Evolutionary conservation across 176 grass and related monocot genomes (phyloP).

Genomic region (Elymus sibiricus): DNA sequence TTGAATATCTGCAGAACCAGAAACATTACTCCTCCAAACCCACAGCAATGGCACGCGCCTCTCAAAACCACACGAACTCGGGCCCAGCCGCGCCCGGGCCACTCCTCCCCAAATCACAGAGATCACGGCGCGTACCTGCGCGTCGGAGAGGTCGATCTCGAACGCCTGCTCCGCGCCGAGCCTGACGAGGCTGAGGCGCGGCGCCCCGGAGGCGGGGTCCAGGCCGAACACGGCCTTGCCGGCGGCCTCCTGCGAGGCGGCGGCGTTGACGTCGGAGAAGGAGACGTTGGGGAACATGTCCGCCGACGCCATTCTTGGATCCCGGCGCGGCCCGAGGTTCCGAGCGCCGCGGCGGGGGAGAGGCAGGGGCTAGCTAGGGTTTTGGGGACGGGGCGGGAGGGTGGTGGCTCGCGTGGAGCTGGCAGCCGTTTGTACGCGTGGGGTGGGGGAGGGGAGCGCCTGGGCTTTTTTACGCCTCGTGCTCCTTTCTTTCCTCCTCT

Average conservation of each 20-base stretch:
- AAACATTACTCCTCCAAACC: background rate
- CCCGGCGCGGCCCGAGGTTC: constrained; percentile 22
- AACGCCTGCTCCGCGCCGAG: constrained; percentile 12
- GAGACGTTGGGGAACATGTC: constrained; percentile 52
- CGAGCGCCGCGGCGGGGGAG: constrained; percentile 4
- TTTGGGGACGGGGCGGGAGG: constrained; percentile 6
- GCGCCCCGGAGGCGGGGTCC: constrained; percentile 22
- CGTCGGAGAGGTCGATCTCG: constrained; percentile 60
- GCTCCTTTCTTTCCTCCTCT: background rate
- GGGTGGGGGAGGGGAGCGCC: background rate
- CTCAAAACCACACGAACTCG: background rate
- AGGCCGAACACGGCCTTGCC: constrained; percentile 47
- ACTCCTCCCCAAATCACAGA: constrained; percentile 16
- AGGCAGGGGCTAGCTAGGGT: constrained; percentile 35
- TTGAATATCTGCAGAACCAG: constrained; percentile 64
- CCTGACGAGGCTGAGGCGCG: constrained; percentile 40
- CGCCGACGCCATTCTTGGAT: constrained; percentile 42
- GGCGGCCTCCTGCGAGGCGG: constrained; percentile 1
- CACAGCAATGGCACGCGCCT: background rate
- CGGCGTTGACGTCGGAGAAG: constrained; percentile 49
- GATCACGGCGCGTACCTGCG: constrained; percentile 56
- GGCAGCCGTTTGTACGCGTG: constrained; percentile 36
- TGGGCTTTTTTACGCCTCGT: background rate
- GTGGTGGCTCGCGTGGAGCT: constrained; percentile 20
- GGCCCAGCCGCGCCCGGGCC: background rate